Base-by-base conservation (phyloP, 2,329 filamentous ascomycete species). In the Colletotrichum agaves region DNA sequence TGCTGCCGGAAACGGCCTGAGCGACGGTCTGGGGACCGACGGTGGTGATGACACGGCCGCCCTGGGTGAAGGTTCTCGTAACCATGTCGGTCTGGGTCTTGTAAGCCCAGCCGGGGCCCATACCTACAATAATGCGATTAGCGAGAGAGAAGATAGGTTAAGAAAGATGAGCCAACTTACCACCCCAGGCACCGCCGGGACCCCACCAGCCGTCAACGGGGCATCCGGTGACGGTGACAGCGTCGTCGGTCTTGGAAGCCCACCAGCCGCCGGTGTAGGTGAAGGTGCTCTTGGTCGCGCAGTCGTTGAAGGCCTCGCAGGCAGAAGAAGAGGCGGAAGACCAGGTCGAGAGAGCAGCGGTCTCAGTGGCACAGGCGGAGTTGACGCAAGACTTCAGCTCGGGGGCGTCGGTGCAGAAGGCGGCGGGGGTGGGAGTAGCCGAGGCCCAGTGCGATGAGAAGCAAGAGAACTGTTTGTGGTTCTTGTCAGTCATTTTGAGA, bases 381-480 rank as follows among this genome's bases (percentile, higher is more conserved):
- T 60, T 55, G n/a, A 74, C 62, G 63, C 73, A 74, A 43, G 66
- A 58, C n/a, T 56, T 68, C 17, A 74, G 62, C 7, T 31, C 49
- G 12, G 68, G 58, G 19, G 53, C 61, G 23, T 58, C 52, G 49
- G 66, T 58, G 69, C 73, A 74, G 49, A 72, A 71, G 17, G 72
- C 72, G 13, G 70, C 44, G 37, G 73, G 73, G 3, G 71, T 71
- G 8, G 70, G 70, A 15, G 71, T 67, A 10, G 72, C 71, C 4
- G 72, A 71, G n/a, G 61, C 60, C 69, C 71, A 74, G 71, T 73
- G 71, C 21, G 72, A 74, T 5, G 73, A 74, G 55, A 73, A 71
- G 61, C 73, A 73, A 47, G 71, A 71, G 49, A 57, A 65, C 71
- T 72, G 35, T 27, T 27, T 3, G 23, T 10, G 10, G 12, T 58